A percentile compares a stretch with the other conserved stretches of the same genome.
Evolutionary conservation across 2,329 filamentous ascomycete genomes (phyloP).

Genomic region (Sporothrix humicola): DNA sequence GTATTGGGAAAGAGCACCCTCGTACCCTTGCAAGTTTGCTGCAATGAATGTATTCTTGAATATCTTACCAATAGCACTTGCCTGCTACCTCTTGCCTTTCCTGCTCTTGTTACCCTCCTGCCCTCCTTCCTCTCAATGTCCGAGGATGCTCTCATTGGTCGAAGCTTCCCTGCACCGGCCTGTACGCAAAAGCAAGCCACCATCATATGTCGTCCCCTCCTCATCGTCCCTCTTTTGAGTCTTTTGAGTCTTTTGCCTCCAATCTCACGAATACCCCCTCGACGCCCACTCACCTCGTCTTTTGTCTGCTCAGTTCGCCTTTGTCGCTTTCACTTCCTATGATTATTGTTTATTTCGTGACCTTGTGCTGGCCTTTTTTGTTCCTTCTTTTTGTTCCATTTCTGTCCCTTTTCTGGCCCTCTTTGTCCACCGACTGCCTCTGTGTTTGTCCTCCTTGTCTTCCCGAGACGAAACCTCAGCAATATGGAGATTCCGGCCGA

Average conservation of each 20-base stretch:
- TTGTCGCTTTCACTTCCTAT: not conserved
- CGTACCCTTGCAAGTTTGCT: not conserved
- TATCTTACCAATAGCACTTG: not conserved
- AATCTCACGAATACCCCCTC: slow-evolving; percentile 27
- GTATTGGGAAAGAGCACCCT: slow-evolving; percentile 6
- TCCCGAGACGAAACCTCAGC: not conserved
- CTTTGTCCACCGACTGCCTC: not conserved
- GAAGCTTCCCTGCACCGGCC: slow-evolving; percentile 1
- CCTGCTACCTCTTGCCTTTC: slow-evolving; percentile 6
- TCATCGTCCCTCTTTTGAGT: not conserved
- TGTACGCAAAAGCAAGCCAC: slow-evolving; percentile 1
- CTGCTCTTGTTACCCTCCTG: slow-evolving; percentile 5
- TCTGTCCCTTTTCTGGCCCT: not conserved
- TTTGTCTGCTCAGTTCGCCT: not conserved
- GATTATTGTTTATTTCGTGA: not conserved
- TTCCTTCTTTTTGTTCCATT: not conserved
- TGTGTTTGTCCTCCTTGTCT: not conserved
- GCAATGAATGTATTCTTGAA: not conserved
- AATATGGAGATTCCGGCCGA: not conserved
- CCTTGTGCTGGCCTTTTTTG: not conserved
- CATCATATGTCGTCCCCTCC: slow-evolving; percentile 19
- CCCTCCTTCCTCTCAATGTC: not conserved
- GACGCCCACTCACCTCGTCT: slow-evolving; percentile 16
- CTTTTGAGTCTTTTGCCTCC: slow-evolving; percentile 5
- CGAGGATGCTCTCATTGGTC: not conserved